phyloP scores from a whole-genome alignment of 306 rosid genomes.

The Prunus armeniaca region DNA sequence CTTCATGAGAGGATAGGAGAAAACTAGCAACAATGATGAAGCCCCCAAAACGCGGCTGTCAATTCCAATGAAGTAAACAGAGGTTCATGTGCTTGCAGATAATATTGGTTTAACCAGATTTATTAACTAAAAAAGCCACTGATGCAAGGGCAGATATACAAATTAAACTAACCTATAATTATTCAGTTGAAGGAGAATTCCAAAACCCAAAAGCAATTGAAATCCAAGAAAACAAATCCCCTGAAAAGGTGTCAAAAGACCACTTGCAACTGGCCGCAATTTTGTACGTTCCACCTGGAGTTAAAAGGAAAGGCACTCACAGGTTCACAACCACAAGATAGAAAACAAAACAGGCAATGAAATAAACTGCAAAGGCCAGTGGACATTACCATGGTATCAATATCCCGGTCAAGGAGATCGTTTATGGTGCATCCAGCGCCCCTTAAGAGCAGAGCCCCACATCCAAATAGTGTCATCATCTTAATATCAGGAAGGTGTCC shows the following conservation, averaged over 20 bases:
- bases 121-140: neutral
- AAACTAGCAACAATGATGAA: constrained; percentile 81
- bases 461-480: constrained; percentile 69
- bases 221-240: constrained; percentile 84
- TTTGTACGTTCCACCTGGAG: constrained; percentile 90
- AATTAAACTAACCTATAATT: constrained; percentile 44
- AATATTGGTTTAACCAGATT: neutral
- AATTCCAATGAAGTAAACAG: constrained; percentile 11
- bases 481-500: constrained; percentile 81
- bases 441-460: constrained; percentile 82
- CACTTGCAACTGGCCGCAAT: constrained; percentile 85
- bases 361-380: neutral
- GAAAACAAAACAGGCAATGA: neutral
- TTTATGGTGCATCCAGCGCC: constrained; percentile 89
- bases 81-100: neutral
- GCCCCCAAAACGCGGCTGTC: constrained; percentile 81
- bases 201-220: constrained; percentile 84
- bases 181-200: constrained; percentile 74
- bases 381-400: constrained; percentile 61
- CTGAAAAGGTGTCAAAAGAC: constrained; percentile 79
- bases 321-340: neutral
- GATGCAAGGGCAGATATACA: neutral
- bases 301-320: neutral
- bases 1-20: constrained; percentile 93
- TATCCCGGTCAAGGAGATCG: constrained; percentile 82